A percentile compares a stretch with the other conserved stretches of the same genome.
Conservation (phyloP, 2,329 filamentous ascomycete genomes). For the Aspergillus spinulosporus region DNA sequence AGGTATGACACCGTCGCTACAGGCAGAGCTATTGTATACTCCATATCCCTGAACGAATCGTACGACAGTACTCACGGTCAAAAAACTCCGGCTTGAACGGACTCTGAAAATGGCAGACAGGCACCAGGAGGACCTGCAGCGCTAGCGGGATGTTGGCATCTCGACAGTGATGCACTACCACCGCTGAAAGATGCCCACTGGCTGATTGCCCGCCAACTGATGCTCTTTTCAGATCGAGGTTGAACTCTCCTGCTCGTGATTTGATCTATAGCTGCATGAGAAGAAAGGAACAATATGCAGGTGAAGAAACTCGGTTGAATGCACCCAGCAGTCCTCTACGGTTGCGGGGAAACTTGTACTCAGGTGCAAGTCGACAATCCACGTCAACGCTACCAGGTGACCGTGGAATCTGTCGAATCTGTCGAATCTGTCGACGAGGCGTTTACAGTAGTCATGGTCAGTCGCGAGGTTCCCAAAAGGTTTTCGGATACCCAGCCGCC, state of each 20-base stretch:
- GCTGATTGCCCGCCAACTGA: slow-evolving; percentile 44
- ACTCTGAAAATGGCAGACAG: slow-evolving; percentile 39
- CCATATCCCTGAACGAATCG: slow-evolving; percentile 43
- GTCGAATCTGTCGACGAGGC: slow-evolving; percentile 36
- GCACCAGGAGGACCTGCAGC: slow-evolving; percentile 41
- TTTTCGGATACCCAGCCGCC: slow-evolving; percentile 40
- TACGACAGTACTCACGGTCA: slow-evolving; percentile 38
- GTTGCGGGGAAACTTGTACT: slow-evolving; percentile 40
- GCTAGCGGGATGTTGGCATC: slow-evolving; percentile 37
- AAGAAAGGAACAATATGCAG: not conserved
- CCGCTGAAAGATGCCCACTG: slow-evolving; percentile 43
- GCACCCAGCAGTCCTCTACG: slow-evolving; percentile 45
- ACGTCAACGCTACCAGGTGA: slow-evolving; percentile 48
- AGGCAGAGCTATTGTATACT: slow-evolving; percentile 38
- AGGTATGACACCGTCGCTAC: slow-evolving; percentile 43
- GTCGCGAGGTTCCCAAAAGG: slow-evolving; percentile 39
- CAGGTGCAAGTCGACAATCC: slow-evolving; percentile 46
- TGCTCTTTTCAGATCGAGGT: slow-evolving; percentile 36
- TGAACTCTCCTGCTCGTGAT: slow-evolving; percentile 33
- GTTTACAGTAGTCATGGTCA: slow-evolving; percentile 46
- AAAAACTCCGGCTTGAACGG: slow-evolving; percentile 36
- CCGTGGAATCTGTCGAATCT: slow-evolving; percentile 23
- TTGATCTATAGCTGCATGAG: slow-evolving; percentile 30
- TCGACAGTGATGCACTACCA: slow-evolving; percentile 41
- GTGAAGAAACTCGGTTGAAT: slow-evolving; percentile 39